These are phyloP conservation scores for Hanseniaspora guilliermondii DNA, from an alignment of 805 yeast genomes.

Conservation along the genomic window DNA sequence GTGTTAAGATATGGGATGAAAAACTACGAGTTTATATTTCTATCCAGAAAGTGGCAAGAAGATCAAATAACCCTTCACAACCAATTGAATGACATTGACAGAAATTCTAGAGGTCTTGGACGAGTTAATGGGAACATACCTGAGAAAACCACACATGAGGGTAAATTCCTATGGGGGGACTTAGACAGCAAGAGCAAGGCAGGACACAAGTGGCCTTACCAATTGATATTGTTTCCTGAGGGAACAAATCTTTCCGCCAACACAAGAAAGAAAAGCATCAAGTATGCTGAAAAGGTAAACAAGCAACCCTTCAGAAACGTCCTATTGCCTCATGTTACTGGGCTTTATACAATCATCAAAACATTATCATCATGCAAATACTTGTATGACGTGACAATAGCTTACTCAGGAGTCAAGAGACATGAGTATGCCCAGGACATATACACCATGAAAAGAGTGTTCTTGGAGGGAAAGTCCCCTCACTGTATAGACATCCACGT, in stretches of 20 bases:
- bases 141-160: slow-evolving; percentile 21
- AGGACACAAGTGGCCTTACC: slow-evolving; percentile 41
- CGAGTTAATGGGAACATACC: slow-evolving; percentile 33
- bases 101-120: slow-evolving; percentile 47
- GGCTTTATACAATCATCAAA: slow-evolving; percentile 54
- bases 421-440: slow-evolving; percentile 65
- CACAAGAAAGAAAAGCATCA: slow-evolving; percentile 46
- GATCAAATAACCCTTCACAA: slow-evolving; percentile 52
- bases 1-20: slow-evolving; percentile 77
- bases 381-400: slow-evolving; percentile 75
- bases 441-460: slow-evolving; percentile 52
- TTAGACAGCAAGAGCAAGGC: slow-evolving; percentile 17
- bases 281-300: slow-evolving; percentile 43
- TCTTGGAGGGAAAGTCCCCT: slow-evolving; percentile 64
- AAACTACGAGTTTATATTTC: slow-evolving; percentile 61
- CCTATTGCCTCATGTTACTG: slow-evolving; percentile 73
- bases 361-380: slow-evolving; percentile 43
- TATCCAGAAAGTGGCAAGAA: slow-evolving; percentile 73
- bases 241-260: slow-evolving; percentile 74
- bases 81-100: slow-evolving; percentile 45
- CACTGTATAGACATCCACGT: slow-evolving; percentile 50
- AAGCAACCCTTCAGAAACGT: slow-evolving; percentile 46
- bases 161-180: slow-evolving; percentile 20
- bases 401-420: slow-evolving; percentile 56
- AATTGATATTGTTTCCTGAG: slow-evolving; percentile 78